Evolutionary conservation across 2,329 filamentous ascomycete species (phyloP).

Genomic region (Aspergillus puulaauensis): DNA sequence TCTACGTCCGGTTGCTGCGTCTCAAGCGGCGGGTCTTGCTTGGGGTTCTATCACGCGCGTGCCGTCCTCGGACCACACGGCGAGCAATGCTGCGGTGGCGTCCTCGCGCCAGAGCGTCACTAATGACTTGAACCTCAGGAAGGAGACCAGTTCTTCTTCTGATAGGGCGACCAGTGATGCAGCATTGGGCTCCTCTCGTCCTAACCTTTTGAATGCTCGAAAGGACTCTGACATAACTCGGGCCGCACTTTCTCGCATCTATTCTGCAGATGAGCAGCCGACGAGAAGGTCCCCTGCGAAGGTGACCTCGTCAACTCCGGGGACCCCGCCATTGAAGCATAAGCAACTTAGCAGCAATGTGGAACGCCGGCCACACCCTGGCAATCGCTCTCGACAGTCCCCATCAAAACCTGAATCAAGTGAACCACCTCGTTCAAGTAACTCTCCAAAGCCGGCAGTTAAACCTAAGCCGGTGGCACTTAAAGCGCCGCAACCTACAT

Average conservation of each 20-base stretch:
- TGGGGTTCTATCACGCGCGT: slow-evolving; percentile 48
- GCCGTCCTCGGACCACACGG: slow-evolving; percentile 25
- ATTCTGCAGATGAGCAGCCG: slow-evolving; percentile 22
- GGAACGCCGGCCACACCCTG: slow-evolving; percentile 6
- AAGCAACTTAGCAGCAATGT: not conserved
- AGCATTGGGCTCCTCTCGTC: not conserved
- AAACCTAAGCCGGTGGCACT: slow-evolving; percentile 40
- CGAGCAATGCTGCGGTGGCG: slow-evolving; percentile 28
- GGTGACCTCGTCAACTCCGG: slow-evolving; percentile 9
- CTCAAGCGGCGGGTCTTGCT: slow-evolving; percentile 63
- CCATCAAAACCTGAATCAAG: slow-evolving; percentile 20
- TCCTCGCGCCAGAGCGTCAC: slow-evolving; percentile 30
- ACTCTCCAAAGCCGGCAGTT: slow-evolving; percentile 31
- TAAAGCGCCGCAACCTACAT: slow-evolving; percentile 22
- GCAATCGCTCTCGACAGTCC: slow-evolving; percentile 10
- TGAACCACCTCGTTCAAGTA: slow-evolving; percentile 20
- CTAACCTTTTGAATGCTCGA: not conserved
- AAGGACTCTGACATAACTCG: not conserved
- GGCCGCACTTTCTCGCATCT: not conserved
- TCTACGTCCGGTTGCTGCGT: slow-evolving; percentile 57
- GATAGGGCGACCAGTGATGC: not conserved
- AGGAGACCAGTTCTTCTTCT: slow-evolving; percentile 17
- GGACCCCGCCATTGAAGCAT: slow-evolving; percentile 2
- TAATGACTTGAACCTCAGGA: slow-evolving; percentile 26
- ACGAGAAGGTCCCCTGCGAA: slow-evolving; percentile 15